Conservation (phyloP, 2,329 filamentous ascomycete species). For the Tolypocladium inflatum region DNA sequence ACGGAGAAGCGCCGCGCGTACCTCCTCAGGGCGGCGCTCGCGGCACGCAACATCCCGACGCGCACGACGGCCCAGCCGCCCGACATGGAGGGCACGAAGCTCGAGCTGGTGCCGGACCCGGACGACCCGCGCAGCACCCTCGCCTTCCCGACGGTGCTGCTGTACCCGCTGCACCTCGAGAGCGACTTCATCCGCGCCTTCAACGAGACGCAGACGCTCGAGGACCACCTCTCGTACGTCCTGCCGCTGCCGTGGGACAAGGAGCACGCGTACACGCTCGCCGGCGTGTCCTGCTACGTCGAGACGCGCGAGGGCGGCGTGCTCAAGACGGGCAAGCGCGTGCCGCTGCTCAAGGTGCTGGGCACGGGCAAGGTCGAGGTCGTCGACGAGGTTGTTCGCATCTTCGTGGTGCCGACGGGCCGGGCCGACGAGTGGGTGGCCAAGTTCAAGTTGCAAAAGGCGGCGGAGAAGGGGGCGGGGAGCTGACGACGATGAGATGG, state of each 20-base stretch:
- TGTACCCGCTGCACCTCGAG: conserved; percentile 77
- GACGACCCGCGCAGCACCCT: conserved; percentile 64
- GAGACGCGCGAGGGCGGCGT: conserved; percentile 73
- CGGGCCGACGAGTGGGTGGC: conserved; percentile 68
- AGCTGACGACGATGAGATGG: conserved; percentile 3
- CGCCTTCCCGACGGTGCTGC: conserved; percentile 66
- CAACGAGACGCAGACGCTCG: conserved; percentile 63
- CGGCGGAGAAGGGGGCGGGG: conserved; percentile 27
- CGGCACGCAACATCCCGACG: conserved; percentile 59
- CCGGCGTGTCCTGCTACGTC: conserved; percentile 75
- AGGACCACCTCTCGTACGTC: conserved; percentile 74
- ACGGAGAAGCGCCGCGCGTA: conserved; percentile 44
- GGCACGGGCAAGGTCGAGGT: conserved; percentile 72
- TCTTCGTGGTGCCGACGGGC: conserved; percentile 70
- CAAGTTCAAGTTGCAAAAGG: conserved; percentile 73
- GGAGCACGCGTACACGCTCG: conserved; percentile 52
- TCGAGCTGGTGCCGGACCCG: conserved; percentile 62
- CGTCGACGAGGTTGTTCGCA: conserved; percentile 72
- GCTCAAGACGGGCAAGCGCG: conserved; percentile 83
- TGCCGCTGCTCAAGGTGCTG: conserved; percentile 66
- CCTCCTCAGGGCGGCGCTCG: conserved; percentile 57
- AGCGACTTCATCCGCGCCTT: conserved; percentile 89
- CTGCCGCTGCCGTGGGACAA: conserved; percentile 83
- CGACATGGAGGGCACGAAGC: conserved; percentile 75
- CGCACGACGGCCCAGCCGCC: conserved; percentile 62